These are phyloP conservation scores for Wickerhamiella lipophila DNA, from an alignment of 805 yeast genomes.

Conservation along the genomic window DNA sequence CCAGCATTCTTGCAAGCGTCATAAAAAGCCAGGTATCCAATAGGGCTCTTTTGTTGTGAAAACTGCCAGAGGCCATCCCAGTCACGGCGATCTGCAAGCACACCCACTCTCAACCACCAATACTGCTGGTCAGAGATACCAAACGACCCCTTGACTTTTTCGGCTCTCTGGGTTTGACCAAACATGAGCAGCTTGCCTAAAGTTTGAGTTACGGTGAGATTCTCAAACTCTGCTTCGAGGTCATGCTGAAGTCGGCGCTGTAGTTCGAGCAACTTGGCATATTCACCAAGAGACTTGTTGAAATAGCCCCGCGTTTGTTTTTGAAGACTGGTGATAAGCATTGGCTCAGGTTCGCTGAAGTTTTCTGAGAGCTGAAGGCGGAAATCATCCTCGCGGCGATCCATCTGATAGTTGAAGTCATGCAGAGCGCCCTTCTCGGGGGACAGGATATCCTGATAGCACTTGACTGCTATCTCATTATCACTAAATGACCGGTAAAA, in stretches of 20 bases:
- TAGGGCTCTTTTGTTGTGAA: conserved; percentile 47
- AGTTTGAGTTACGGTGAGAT: conserved; percentile 38
- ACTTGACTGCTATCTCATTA: conserved; percentile 32
- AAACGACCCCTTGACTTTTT: conserved; percentile 39
- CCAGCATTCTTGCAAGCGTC: conserved; percentile 41
- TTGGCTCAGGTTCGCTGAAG: conserved; percentile 15
- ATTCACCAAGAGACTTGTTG: conserved; percentile 34
- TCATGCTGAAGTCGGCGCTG: conserved; percentile 37
- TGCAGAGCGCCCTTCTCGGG: conserved; percentile 31
- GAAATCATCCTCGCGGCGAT: conserved; percentile 38
- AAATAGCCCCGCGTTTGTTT: conserved; percentile 30
- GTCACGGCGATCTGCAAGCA: conserved; percentile 36
- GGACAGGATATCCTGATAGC: conserved; percentile 30
- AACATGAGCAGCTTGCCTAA: conserved; percentile 34
- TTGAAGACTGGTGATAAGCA: conserved; percentile 22
- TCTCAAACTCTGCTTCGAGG: conserved; percentile 32
- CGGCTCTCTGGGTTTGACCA: conserved; percentile 40
- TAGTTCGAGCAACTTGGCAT: conserved; percentile 32
- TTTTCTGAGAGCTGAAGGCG: conserved; percentile 22
- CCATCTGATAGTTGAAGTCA: conserved; percentile 55
- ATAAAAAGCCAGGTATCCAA: conserved; percentile 58
- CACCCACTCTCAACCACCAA: conserved; percentile 41
- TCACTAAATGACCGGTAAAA: conserved; percentile 54
- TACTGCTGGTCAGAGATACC: conserved; percentile 45
- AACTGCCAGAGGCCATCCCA: conserved; percentile 47